A percentile compares a stretch with the other conserved stretches of the same genome.
phyloP scores from a whole-genome alignment of 495 filamentous ascomycete genomes.

The Beverwykella pulmonaria region DNA sequence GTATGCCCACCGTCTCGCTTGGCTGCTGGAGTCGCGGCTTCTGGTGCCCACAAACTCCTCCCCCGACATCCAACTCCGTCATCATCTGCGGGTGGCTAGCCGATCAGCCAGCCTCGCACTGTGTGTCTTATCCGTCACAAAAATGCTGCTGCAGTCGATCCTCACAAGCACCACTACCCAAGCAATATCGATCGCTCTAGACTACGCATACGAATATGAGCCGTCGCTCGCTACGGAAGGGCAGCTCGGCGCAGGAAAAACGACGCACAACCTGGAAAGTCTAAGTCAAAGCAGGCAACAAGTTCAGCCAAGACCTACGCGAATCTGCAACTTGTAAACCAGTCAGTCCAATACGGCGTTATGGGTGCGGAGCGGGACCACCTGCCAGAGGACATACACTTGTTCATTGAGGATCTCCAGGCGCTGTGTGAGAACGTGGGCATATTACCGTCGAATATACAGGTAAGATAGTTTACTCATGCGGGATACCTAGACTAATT shows the following conservation, averaged over 20 bases:
- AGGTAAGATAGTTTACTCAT: conserved; percentile 19
- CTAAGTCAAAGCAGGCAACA: conserved; percentile 25
- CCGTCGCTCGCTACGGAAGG: conserved; percentile 5
- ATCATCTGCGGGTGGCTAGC: no score
- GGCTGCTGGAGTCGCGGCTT: no score
- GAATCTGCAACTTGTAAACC: conserved; percentile 29
- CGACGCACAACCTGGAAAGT: conserved; percentile 22
- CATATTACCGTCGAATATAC: conserved; percentile 28
- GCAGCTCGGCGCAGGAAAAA: conserved; percentile 1
- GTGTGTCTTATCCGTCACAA: background rate
- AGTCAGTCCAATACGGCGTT: conserved; percentile 21
- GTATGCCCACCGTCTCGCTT: no score
- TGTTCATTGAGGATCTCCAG: conserved; percentile 22
- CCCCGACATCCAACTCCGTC: no score
- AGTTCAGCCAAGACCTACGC: conserved; percentile 22
- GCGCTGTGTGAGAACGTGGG: conserved; percentile 26
- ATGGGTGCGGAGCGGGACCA: conserved; percentile 24
- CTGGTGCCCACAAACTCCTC: no score
- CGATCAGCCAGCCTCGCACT: background rate
- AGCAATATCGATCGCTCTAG: conserved; percentile 10
- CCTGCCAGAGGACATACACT: conserved; percentile 21
- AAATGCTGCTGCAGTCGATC: background rate
- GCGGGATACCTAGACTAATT: conserved; percentile 9
- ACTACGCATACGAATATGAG: conserved; percentile 11
- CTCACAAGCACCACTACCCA: conserved; percentile 10